phyloP scores from a whole-genome alignment of 306 rosid species.

The Quercus berberidifolia region DNA sequence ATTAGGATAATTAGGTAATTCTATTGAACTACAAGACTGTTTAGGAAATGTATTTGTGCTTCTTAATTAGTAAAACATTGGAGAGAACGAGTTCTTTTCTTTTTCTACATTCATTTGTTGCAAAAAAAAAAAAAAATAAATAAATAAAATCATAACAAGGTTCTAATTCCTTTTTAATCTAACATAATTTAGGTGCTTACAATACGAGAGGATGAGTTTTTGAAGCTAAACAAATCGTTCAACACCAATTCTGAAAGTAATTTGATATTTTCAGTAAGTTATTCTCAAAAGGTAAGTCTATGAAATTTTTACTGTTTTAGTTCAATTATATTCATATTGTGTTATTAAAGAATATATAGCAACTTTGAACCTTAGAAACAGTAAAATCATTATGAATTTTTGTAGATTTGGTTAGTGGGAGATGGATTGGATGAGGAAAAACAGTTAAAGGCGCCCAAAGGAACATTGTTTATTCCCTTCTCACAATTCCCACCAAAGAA shows the following conservation, averaged over 20 bases:
- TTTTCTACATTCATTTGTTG: too few species aligned
- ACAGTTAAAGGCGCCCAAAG: constrained; percentile 50
- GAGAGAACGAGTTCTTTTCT: too few species aligned
- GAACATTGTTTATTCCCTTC: too few species aligned
- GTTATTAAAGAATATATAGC: too few species aligned
- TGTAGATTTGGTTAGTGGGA: constrained; percentile 74
- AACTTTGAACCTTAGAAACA: not conserved
- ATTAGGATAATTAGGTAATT: too few species aligned
- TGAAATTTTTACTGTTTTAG: not conserved
- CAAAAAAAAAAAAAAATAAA: too few species aligned
- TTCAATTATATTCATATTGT: too few species aligned
- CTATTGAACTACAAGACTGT: too few species aligned
- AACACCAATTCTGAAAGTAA: constrained; percentile 18
- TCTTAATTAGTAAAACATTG: too few species aligned
- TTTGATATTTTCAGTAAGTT: constrained; percentile 35
- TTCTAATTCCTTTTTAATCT: not conserved
- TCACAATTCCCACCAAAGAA: too few species aligned
- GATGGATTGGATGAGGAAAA: constrained; percentile 44
- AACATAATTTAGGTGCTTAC: constrained; percentile 38
- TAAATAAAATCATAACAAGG: too few species aligned
- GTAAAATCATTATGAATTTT: not conserved
- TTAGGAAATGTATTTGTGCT: too few species aligned
- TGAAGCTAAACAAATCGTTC: constrained; percentile 38
- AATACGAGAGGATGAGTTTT: constrained; percentile 31
- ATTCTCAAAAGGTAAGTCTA: constrained; percentile 36